Evolutionary conservation across 129 eudicot species (phyloP).

Genomic region (Erigeron canadensis): DNA sequence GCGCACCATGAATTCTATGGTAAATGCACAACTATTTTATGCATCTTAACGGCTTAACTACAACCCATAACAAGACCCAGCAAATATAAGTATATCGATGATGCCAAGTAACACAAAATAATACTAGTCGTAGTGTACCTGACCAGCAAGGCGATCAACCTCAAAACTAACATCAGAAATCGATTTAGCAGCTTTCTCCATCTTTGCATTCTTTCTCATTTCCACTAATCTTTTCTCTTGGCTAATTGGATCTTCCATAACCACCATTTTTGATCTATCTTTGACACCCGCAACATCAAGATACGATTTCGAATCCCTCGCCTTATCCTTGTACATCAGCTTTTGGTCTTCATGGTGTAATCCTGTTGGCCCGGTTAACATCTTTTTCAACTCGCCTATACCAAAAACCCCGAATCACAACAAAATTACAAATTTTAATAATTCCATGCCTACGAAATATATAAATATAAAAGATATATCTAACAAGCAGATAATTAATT

Average conservation of each 20-base stretch:
- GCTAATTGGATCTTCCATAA: constrained; percentile 82
- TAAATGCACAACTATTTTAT: too few relatives aligned
- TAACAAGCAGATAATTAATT: too few relatives aligned
- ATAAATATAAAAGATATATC: too few relatives aligned
- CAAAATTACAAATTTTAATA: background rate
- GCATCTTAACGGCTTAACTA: too few relatives aligned
- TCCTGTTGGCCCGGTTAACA: constrained; percentile 81
- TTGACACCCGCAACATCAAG: constrained; percentile 80
- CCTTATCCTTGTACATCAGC: constrained; percentile 64
- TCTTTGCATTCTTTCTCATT: constrained; percentile 63
- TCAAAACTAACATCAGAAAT: constrained; percentile 80
- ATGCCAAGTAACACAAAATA: background rate
- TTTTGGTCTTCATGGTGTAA: constrained; percentile 88
- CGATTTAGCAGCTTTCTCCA: constrained; percentile 71
- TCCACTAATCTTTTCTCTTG: constrained; percentile 73
- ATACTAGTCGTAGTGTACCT: constrained; percentile 36
- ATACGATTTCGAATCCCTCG: constrained; percentile 63
- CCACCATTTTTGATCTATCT: constrained; percentile 73
- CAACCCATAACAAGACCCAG: too few relatives aligned
- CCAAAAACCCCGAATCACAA: background rate
- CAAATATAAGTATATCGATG: too few relatives aligned
- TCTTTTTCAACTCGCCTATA: constrained; percentile 87
- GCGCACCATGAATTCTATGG: too few relatives aligned
- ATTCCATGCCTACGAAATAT: background rate
- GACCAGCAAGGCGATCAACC: constrained; percentile 83